These are phyloP conservation scores for Stramenopiles sp. DNA, from an alignment of 352 stramenopile species.

Conservation along the genomic window DNA sequence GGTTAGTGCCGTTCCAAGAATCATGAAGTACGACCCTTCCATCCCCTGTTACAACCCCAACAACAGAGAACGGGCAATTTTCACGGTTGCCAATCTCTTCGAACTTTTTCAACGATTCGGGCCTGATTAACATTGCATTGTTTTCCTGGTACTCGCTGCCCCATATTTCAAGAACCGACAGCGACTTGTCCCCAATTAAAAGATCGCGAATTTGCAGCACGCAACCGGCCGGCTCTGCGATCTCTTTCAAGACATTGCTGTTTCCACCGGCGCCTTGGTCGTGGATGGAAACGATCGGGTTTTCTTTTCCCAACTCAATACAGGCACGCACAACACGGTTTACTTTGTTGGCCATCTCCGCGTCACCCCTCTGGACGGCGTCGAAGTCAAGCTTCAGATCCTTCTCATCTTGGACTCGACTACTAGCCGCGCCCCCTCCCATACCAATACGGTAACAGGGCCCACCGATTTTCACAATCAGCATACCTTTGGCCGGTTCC, in stretches of 20 bases:
- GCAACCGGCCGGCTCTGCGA: slow-evolving; percentile 81
- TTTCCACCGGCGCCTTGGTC: slow-evolving; percentile 98
- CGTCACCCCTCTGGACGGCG: slow-evolving; percentile 94
- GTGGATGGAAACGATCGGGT: slow-evolving; percentile 97
- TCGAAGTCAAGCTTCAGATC: slow-evolving; percentile 94
- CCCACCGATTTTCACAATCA: slow-evolving; percentile 93
- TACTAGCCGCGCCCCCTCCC: slow-evolving; percentile 86
- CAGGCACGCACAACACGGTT: slow-evolving; percentile 96
- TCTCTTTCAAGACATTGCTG: slow-evolving; percentile 98
- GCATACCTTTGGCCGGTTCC: slow-evolving; percentile 78
- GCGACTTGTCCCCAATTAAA: slow-evolving; percentile 85
- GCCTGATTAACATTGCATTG: slow-evolving; percentile 80
- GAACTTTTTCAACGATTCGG: slow-evolving; percentile 68
- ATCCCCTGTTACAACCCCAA: slow-evolving; percentile 83
- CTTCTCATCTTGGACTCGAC: slow-evolving; percentile 70
- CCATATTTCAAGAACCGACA: slow-evolving; percentile 97
- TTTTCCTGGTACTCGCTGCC: slow-evolving; percentile 99
- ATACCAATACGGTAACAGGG: slow-evolving; percentile 97
- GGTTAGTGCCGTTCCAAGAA: slow-evolving; percentile 68
- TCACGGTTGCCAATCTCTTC: slow-evolving; percentile 82
- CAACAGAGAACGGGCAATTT: slow-evolving; percentile 82
- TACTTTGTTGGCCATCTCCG: slow-evolving; percentile 98
- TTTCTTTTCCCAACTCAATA: slow-evolving; percentile 83
- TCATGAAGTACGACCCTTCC: slow-evolving; percentile 89
- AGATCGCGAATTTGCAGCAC: slow-evolving; percentile 34